Base-by-base conservation (phyloP, 1,139 yeast genomes). In the Hemisphaericaspora xylanilytica region DNA sequence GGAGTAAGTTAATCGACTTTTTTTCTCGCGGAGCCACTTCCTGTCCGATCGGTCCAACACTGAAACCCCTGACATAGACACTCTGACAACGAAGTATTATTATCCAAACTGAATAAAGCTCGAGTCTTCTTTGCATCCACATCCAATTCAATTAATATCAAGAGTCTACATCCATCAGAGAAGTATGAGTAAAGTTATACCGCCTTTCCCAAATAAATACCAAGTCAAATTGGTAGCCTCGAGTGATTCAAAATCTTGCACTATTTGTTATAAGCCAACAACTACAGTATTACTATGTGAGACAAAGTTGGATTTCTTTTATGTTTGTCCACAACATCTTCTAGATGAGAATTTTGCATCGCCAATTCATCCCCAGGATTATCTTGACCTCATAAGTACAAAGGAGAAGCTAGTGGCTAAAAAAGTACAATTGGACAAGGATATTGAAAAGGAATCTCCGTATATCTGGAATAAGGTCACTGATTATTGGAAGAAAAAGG, bases 191-290 rank as follows among this genome's bases (percentile, higher is more conserved):
- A 43, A 37, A 36, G 36, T 35, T 35, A 37, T 31, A 6, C 54
- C 59, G 2, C 74, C 78, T 3, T 79, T 81, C 52, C 63, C 68
- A 28, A 81, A 81, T 55, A 58, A 60, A n/a, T 82, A 82, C 55
- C 67, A 61, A 26, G 56, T 70, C 10, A 65, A 87, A 35, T 64
- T 64, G 37, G 94, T 85, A 2, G 80, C 87, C 0, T 68, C 67
- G 3, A 47, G 67, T n/a, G 77, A 73, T 41, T 53, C 76, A 37
- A 75, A 75, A 50, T 69, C 90, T 0, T 85, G 95, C 51, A 53
- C 65, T 33, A 67, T 85, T 24, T 86, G 95, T 60, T 81, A 70
- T 54, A 81, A 80, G 47, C 87, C 92, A 2, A 65, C 87, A 0
- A 49, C 69, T 1, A 67, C 76, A 0, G 95, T 85, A 2, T 61